phyloP scores from a whole-genome alignment of 345 rosid species.

The Erucastrum elatum region DNA sequence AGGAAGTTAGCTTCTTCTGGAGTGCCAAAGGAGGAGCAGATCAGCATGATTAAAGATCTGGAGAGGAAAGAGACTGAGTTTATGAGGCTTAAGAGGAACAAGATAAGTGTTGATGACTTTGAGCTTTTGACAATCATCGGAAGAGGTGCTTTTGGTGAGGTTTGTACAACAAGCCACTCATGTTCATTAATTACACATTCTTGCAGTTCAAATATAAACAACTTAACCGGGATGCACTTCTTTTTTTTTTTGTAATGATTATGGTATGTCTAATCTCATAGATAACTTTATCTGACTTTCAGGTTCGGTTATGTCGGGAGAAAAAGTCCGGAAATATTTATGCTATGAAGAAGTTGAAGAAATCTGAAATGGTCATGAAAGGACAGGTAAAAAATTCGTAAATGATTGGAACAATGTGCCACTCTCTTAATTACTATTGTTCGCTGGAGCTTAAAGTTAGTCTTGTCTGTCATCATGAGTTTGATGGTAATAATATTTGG shows the following conservation, averaged over 20 bases:
- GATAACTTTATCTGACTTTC: constrained; percentile 27
- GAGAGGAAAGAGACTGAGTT: constrained; percentile 95
- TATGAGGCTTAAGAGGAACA: constrained; percentile 94
- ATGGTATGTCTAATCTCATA: background rate
- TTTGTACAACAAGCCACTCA: constrained; percentile 37
- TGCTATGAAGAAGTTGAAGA: constrained; percentile 99
- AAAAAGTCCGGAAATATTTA: constrained; percentile 93
- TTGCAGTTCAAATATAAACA: background rate
- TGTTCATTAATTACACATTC: constrained; percentile 9
- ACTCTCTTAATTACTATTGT: constrained; percentile 1
- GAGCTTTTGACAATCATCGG: constrained; percentile 86
- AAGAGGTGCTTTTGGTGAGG: constrained; percentile 94
- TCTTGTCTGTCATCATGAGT: background rate
- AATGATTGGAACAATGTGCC: constrained; percentile 11
- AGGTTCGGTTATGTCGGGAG: constrained; percentile 92
- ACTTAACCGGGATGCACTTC: background rate
- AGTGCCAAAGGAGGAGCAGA: constrained; percentile 87
- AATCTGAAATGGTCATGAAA: constrained; percentile 93
- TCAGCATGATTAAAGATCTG: constrained; percentile 83
- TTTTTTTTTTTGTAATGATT: background rate
- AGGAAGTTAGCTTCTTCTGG: no score
- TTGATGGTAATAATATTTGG: constrained; percentile 3
- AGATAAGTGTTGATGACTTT: constrained; percentile 87
- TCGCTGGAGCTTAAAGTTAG: background rate
- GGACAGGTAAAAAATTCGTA: constrained; percentile 72